These are phyloP conservation scores for Lachancea sp. DNA, from an alignment of 805 yeast species.

Conservation along the genomic window DNA sequence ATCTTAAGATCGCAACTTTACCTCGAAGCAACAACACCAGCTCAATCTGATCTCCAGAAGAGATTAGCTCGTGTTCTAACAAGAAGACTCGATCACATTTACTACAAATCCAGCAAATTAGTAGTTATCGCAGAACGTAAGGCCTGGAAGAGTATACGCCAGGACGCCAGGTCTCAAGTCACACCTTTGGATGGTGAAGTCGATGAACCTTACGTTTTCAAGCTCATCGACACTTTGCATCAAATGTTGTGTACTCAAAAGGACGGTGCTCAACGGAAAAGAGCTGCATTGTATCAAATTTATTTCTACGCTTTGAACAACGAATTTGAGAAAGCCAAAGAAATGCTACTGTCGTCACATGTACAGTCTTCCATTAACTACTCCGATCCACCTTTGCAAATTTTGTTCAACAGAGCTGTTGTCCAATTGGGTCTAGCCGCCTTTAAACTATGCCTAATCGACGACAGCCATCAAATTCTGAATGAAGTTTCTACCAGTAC, in stretches of 20 bases:
- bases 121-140: slow-evolving; percentile 59
- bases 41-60: slow-evolving; percentile 42
- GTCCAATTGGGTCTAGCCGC: slow-evolving; percentile 96
- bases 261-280: slow-evolving; percentile 64
- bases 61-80: slow-evolving; percentile 68
- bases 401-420: slow-evolving; percentile 87
- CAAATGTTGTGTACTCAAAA: slow-evolving; percentile 59
- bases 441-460: slow-evolving; percentile 79
- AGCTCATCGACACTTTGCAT: slow-evolving; percentile 59
- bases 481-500: slow-evolving; percentile 83
- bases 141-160: slow-evolving; percentile 59
- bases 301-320: slow-evolving; percentile 89
- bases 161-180: slow-evolving; percentile 22
- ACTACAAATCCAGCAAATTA: slow-evolving; percentile 80
- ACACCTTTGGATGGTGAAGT: slow-evolving; percentile 26
- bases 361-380: slow-evolving; percentile 75
- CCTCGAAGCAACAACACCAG: slow-evolving; percentile 53
- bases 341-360: slow-evolving; percentile 79
- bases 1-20: slow-evolving; percentile 83
- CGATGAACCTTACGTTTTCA: slow-evolving; percentile 40
- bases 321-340: slow-evolving; percentile 78
- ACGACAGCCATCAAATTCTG: slow-evolving; percentile 79
- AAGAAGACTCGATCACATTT: slow-evolving; percentile 85
- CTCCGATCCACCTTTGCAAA: slow-evolving; percentile 82
- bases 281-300: slow-evolving; percentile 77